phyloP scores from a whole-genome alignment of 2,329 filamentous ascomycete genomes.

The Fusarium sulawesiense region DNA sequence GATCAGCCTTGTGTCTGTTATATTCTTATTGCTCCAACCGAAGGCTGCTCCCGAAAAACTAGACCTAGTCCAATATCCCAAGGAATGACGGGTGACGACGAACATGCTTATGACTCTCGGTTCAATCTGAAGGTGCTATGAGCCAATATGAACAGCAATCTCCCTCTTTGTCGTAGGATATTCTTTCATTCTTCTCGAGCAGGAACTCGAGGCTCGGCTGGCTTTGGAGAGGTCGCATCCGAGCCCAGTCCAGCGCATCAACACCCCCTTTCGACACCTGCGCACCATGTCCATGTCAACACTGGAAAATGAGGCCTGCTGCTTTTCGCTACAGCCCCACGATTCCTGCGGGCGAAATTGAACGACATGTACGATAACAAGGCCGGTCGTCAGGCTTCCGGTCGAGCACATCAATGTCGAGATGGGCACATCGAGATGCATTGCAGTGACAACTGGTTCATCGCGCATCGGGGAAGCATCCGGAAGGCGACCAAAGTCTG shows the following conservation, averaged over 20 bases:
- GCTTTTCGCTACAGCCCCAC: conserved; percentile 29
- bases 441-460: conserved; percentile 23
- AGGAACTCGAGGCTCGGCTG: not conserved
- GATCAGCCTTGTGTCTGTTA: conserved; percentile 24
- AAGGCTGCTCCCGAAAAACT: not conserved
- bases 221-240: conserved; percentile 4
- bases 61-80: not conserved
- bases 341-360: conserved; percentile 7
- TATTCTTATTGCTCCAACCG: not conserved
- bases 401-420: conserved; percentile 12
- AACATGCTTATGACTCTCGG: not conserved
- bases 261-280: conserved; percentile 26
- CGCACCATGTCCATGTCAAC: conserved; percentile 9
- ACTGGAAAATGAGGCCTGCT: conserved; percentile 13
- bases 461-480: conserved; percentile 26
- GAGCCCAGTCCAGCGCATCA: conserved; percentile 1
- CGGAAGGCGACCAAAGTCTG: conserved; percentile 8
- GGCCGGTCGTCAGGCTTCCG: not conserved
- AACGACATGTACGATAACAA: conserved; percentile 1
- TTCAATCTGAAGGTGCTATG: not conserved
- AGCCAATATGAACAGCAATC: not conserved
- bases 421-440: conserved; percentile 21
- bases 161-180: not conserved
- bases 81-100: conserved; percentile 6
- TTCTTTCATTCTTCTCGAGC: too few relatives aligned